Conservation (phyloP, 2,329 filamentous ascomycete genomes). For the Epicoccum nigrum region DNA sequence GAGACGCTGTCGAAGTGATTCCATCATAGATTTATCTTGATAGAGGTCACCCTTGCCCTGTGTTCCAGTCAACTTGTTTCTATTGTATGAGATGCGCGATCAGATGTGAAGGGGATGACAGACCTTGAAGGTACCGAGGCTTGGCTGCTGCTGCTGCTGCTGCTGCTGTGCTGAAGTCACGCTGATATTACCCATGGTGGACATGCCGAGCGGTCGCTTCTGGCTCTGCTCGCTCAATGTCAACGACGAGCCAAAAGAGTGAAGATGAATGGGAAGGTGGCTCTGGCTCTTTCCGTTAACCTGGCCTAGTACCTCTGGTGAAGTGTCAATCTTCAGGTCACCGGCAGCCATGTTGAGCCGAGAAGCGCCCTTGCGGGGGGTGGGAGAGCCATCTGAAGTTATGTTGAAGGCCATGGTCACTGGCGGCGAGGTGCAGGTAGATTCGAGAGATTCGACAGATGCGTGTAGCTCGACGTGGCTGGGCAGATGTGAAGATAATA, state of each 20-base stretch:
- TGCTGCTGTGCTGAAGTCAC: slow-evolving; percentile 28
- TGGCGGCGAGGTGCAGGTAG: slow-evolving; percentile 31
- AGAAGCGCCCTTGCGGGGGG: slow-evolving; percentile 45
- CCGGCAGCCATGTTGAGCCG: slow-evolving; percentile 39
- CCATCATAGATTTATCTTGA: slow-evolving; percentile 48
- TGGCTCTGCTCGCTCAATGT: slow-evolving; percentile 45
- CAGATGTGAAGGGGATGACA: slow-evolving; percentile 22
- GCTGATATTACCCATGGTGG: slow-evolving; percentile 41
- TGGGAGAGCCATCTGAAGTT: slow-evolving; percentile 50
- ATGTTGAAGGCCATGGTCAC: slow-evolving; percentile 47
- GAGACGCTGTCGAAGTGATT: slow-evolving; percentile 74
- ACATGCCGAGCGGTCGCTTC: slow-evolving; percentile 49
- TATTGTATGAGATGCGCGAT: not conserved
- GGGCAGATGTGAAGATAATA: slow-evolving; percentile 45
- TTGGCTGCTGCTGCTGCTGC: slow-evolving; percentile 2
- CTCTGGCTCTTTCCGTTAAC: slow-evolving; percentile 41
- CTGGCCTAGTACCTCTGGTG: slow-evolving; percentile 43
- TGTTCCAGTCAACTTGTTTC: slow-evolving; percentile 38
- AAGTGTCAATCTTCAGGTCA: slow-evolving; percentile 43
- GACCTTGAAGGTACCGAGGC: slow-evolving; percentile 42
- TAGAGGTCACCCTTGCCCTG: slow-evolving; percentile 55
- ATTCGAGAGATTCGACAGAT: slow-evolving; percentile 44
- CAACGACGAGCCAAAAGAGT: slow-evolving; percentile 37
- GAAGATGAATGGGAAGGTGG: slow-evolving; percentile 25
- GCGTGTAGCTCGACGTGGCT: slow-evolving; percentile 26